These are phyloP conservation scores for Yarrowia sp. DNA, from an alignment of 805 yeast species.

Conservation along the genomic window DNA sequence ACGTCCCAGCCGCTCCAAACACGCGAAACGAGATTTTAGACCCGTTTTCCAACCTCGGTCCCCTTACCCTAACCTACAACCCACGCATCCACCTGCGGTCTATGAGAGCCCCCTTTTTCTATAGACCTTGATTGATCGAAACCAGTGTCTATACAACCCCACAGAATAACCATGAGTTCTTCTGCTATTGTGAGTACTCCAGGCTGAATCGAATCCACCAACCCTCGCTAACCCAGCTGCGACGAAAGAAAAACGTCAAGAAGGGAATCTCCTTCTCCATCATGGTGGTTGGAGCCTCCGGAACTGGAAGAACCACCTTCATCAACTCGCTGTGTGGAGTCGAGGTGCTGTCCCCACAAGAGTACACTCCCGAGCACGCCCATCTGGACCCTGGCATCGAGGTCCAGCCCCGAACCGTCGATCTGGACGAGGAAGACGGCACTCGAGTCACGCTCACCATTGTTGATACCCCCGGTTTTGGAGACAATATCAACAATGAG, in stretches of 20 bases:
- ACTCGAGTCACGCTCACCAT: conserved; percentile 62
- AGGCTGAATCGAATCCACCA: neutral
- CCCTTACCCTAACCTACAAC: conserved; percentile 16
- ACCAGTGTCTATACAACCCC: neutral
- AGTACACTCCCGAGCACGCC: conserved; percentile 36
- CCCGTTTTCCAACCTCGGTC: neutral
- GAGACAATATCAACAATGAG: conserved; percentile 74
- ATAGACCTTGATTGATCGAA: neutral
- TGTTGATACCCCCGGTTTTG: conserved; percentile 78
- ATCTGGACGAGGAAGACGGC: conserved; percentile 64
- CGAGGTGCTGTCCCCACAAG: conserved; percentile 20
- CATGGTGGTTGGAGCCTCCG: conserved; percentile 74
- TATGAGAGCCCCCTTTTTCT: conserved; percentile 13
- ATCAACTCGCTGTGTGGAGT: conserved; percentile 66
- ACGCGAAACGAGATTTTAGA: neutral
- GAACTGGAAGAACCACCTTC: conserved; percentile 77
- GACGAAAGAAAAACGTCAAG: conserved; percentile 65
- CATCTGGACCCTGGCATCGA: conserved; percentile 37
- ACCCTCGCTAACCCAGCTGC: conserved; percentile 44
- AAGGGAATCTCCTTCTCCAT: conserved; percentile 70
- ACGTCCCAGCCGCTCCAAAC: neutral
- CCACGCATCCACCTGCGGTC: neutral
- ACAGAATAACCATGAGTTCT: conserved; percentile 22
- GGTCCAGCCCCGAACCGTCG: conserved; percentile 43
- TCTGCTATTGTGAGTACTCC: conserved; percentile 24